Evolutionary conservation across 2,329 filamentous ascomycete genomes (phyloP).

Genomic region (Fusarium clavum): DNA sequence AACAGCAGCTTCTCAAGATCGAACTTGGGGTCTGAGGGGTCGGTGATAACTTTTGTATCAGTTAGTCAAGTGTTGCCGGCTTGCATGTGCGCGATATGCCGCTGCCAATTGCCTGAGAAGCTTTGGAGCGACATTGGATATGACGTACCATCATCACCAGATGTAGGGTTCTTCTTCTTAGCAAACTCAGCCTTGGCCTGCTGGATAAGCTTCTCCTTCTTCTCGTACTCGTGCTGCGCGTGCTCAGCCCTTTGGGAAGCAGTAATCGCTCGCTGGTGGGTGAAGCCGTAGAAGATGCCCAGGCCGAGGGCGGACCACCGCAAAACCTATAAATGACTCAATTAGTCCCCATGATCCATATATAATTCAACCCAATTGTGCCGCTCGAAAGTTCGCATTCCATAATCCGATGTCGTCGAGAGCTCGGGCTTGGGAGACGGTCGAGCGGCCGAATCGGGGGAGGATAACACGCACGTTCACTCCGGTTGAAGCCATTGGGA

Average conservation of each 20-base stretch:
- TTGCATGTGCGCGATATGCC: constrained; percentile 13
- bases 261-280: constrained; percentile 87
- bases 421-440: constrained; percentile 37
- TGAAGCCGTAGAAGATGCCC: constrained; percentile 95
- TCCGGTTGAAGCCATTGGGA: constrained; percentile 74
- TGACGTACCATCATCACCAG: constrained; percentile 50
- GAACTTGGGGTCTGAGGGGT: constrained; percentile 89
- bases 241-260: constrained; percentile 76
- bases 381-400: constrained; percentile 28
- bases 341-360: constrained; percentile 44
- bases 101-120: constrained; percentile 25
- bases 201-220: constrained; percentile 91
- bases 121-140: constrained; percentile 4
- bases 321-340: constrained; percentile 76
- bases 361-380: constrained; percentile 22
- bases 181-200: constrained; percentile 92
- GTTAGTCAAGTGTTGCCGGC: constrained; percentile 39
- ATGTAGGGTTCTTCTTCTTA: constrained; percentile 74
- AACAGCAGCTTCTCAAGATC: constrained; percentile 89
- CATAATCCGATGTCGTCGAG: constrained; percentile 28
- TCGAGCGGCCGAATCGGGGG: constrained; percentile 43
- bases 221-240: constrained; percentile 84
- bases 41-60: constrained; percentile 53
- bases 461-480: constrained; percentile 69
- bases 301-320: constrained; percentile 94